Evolutionary conservation across 306 rosid species (phyloP).

Genomic region (Herpetospermum pedunculosum): DNA sequence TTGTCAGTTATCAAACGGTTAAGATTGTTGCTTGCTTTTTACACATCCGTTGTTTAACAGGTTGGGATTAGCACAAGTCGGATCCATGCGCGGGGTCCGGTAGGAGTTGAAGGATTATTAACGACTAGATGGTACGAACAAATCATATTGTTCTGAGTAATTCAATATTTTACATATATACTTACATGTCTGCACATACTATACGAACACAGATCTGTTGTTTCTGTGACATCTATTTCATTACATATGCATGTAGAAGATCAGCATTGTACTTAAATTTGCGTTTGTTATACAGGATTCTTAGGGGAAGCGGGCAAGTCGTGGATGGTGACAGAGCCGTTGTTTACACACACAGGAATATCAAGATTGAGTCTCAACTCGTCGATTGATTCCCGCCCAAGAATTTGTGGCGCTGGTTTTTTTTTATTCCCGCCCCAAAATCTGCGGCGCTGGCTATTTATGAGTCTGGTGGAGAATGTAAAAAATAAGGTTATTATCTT

Average conservation of each 20-base stretch:
- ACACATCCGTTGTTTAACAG: conserved; percentile 22
- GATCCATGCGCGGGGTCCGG: conserved; percentile 97
- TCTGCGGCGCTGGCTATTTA: neutral
- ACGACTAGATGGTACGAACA: conserved; percentile 80
- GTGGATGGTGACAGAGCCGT: conserved; percentile 73
- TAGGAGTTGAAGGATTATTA: conserved; percentile 93
- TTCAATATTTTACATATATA: neutral
- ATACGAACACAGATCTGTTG: neutral
- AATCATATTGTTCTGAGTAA: neutral
- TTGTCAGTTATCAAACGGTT: neutral
- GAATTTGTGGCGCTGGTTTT: too few species aligned
- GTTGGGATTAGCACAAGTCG: conserved; percentile 97
- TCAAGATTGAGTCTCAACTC: conserved; percentile 31
- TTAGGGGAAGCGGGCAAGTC: conserved; percentile 77
- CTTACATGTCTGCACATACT: neutral
- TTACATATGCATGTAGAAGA: too few species aligned
- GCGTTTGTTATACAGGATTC: conserved; percentile 44
- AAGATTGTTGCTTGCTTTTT: neutral
- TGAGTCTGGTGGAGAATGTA: neutral
- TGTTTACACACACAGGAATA: conserved; percentile 59
- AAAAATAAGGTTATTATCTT: neutral
- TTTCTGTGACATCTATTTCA: neutral
- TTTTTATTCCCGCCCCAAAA: neutral
- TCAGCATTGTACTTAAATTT: neutral
- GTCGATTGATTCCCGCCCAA: neutral